A percentile compares a stretch with the other conserved stretches of the same genome.
These are phyloP conservation scores for Angophora floribunda DNA, from an alignment of 345 rosid genomes.

Conservation along the genomic window DNA sequence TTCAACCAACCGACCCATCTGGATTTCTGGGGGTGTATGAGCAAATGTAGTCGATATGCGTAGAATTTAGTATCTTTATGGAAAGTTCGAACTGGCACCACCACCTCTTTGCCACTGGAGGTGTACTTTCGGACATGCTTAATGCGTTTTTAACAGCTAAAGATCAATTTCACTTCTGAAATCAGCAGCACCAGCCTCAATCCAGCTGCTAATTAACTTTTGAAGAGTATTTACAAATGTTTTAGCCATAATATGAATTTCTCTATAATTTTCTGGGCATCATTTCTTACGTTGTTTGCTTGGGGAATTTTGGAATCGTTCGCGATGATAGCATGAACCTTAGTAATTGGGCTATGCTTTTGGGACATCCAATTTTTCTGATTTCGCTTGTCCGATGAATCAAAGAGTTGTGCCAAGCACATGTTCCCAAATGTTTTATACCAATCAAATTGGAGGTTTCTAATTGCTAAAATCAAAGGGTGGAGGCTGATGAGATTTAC, in stretches of 20 bases:
- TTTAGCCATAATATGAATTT: background rate
- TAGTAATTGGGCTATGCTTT: background rate
- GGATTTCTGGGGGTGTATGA: background rate
- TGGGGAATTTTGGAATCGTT: background rate
- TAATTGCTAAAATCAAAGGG: background rate
- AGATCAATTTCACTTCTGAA: background rate
- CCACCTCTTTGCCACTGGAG: background rate
- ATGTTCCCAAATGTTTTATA: background rate
- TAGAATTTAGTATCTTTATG: background rate
- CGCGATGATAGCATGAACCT: background rate
- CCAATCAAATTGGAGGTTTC: background rate
- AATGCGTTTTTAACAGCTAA: background rate
- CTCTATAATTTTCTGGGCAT: background rate
- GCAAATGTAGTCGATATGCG: background rate
- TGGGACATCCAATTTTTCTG: background rate
- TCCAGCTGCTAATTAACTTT: background rate
- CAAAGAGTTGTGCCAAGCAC: background rate
- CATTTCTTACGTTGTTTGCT: background rate
- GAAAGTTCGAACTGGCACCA: background rate
- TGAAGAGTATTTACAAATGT: background rate
- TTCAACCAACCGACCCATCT: background rate
- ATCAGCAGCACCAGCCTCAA: background rate
- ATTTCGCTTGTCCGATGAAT: background rate
- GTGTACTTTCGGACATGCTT: background rate
- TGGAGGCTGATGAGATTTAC: background rate